Evolutionary conservation across 768 basidiomycete species (phyloP).

Genomic region (Suillus occidentalis): DNA sequence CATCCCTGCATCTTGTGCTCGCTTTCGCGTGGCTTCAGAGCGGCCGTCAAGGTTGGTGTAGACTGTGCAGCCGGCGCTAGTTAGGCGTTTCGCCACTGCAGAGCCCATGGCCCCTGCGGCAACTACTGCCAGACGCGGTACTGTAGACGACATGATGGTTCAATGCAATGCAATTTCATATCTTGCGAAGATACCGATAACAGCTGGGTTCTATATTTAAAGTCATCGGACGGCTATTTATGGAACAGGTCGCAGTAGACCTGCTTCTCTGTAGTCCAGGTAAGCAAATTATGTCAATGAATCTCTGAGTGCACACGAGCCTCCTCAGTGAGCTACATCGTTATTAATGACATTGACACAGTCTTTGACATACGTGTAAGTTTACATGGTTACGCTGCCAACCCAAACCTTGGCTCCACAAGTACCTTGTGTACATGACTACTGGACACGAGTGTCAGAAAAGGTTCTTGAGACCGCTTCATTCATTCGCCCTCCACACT

Average conservation of each 20-base stretch:
- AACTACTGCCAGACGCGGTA: conserved; percentile 45
- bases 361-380: not conserved
- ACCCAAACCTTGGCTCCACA: not conserved
- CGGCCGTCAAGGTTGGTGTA: conserved; percentile 56
- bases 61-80: conserved; percentile 48
- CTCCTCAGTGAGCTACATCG: not conserved
- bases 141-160: conserved; percentile 15
- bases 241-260: not conserved
- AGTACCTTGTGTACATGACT: not conserved
- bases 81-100: conserved; percentile 50
- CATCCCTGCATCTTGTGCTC: conserved; percentile 55
- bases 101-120: conserved; percentile 63
- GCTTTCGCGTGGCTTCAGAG: conserved; percentile 47
- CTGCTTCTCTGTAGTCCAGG: not conserved
- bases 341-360: not conserved
- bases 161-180: not conserved
- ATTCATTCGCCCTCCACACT: not conserved
- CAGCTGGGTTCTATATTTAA: not conserved
- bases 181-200: not conserved
- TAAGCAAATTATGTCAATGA: not conserved
- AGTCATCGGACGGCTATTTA: not conserved
- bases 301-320: not conserved
- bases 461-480: not conserved
- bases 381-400: not conserved
- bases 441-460: not conserved